Conservation (phyloP, 768 basidiomycete species). For the Rubroboletus satanas region DNA sequence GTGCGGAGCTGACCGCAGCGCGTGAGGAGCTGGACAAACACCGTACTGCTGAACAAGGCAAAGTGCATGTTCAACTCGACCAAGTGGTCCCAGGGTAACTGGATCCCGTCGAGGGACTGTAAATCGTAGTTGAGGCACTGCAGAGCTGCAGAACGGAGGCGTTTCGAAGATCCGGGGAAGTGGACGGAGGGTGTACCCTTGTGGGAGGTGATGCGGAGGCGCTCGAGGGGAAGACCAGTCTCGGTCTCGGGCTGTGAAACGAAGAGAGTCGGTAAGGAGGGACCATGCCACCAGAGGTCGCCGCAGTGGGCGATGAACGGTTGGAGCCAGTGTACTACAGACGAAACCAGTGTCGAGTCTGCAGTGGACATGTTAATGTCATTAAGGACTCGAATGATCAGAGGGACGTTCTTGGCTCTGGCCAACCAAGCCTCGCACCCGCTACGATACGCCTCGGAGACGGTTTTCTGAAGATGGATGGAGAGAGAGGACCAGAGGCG, state of each 20-base stretch:
- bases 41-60: conserved; percentile 18
- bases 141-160: conserved; percentile 19
- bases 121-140: conserved; percentile 21
- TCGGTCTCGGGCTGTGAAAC: not conserved
- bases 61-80: conserved; percentile 29
- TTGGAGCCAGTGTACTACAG: conserved; percentile 20
- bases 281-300: conserved; percentile 34
- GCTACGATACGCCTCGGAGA: conserved; percentile 8
- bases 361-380: conserved; percentile 15
- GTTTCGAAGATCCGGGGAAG: conserved; percentile 14
- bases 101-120: conserved; percentile 21
- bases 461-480: conserved; percentile 15
- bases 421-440: conserved; percentile 26
- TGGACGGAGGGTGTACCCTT: conserved; percentile 11
- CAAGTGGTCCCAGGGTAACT: conserved; percentile 27
- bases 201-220: conserved; percentile 20
- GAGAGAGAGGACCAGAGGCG: conserved; percentile 31
- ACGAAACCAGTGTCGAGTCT: conserved; percentile 1
- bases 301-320: conserved; percentile 20
- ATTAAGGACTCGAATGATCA: conserved; percentile 26
- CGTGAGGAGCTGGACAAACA: conserved; percentile 22
- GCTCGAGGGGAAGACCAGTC: conserved; percentile 10
- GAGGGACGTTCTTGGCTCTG: conserved; percentile 28
- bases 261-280: conserved; percentile 22
- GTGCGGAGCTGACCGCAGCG: conserved; percentile 21